Percentiles rank a stretch among this genome's conserved stretches.
phyloP scores from a whole-genome alignment of 352 stramenopile species.

The Saprolegnia parasitica region DNA sequence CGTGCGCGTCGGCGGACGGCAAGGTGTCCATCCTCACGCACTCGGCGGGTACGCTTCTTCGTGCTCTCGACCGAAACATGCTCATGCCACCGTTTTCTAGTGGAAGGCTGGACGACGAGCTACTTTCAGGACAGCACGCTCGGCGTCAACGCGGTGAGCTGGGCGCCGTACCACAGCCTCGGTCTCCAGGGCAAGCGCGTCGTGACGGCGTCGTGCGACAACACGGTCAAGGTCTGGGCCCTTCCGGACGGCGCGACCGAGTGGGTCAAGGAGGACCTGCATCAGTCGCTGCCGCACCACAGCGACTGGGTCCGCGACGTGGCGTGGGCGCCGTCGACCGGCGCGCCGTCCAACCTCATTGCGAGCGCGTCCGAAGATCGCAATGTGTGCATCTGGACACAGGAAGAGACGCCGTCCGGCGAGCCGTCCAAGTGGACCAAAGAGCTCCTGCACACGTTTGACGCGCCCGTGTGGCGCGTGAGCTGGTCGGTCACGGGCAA shows the following conservation, averaged over 20 bases:
- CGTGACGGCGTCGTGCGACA: constrained; percentile 97
- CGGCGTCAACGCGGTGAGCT: constrained; percentile 96
- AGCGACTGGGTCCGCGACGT: constrained; percentile 97
- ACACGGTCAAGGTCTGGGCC: constrained; percentile 96
- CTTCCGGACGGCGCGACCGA: constrained; percentile 62
- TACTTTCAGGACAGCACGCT: constrained; percentile 93
- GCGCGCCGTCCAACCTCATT: constrained; percentile 92
- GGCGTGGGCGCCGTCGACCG: constrained; percentile 92
- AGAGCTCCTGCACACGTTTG: constrained; percentile 91
- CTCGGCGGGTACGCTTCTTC: constrained; percentile 32
- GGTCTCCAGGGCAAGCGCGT: constrained; percentile 55
- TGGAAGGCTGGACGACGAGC: constrained; percentile 86
- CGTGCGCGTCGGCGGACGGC: constrained; percentile 93
- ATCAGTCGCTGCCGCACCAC: constrained; percentile 80
- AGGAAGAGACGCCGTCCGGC: constrained; percentile 47
- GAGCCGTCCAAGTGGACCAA: constrained; percentile 75
- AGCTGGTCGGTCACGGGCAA: constrained; percentile 98
- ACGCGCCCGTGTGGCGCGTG: constrained; percentile 96
- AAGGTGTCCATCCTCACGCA: constrained; percentile 88
- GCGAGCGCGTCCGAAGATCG: constrained; percentile 88
- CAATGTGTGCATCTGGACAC: constrained; percentile 95
- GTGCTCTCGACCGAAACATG: neutral
- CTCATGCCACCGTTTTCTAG: constrained; percentile 31
- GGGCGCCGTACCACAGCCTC: constrained; percentile 87
- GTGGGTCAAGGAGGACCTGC: constrained; percentile 68